These are phyloP conservation scores for Sporisorium exsertum DNA, from an alignment of 1,284 basidiomycete species.

Conservation along the genomic window DNA sequence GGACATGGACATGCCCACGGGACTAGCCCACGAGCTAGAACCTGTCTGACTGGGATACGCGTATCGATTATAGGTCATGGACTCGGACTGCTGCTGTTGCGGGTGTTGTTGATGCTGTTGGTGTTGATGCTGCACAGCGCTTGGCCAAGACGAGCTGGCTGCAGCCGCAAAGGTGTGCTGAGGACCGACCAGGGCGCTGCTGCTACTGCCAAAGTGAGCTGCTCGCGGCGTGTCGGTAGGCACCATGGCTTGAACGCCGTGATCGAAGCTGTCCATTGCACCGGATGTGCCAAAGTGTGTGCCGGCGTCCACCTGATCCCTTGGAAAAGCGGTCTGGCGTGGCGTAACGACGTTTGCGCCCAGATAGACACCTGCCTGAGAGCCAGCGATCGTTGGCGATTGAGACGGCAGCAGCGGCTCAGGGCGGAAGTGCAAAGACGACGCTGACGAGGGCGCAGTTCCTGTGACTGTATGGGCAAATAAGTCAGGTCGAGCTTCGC, in stretches of 20 bases:
- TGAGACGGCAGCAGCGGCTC: constrained; percentile 29
- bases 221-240: constrained; percentile 30
- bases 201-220: constrained; percentile 21
- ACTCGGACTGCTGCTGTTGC: constrained; percentile 25
- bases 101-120: constrained; percentile 10
- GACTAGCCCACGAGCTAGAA: constrained; percentile 20
- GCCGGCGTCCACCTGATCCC: constrained; percentile 27
- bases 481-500: constrained; percentile 27
- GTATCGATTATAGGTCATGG: constrained; percentile 23
- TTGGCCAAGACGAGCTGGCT: constrained; percentile 12
- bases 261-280: constrained; percentile 20
- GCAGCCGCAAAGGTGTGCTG: constrained; percentile 22
- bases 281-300: constrained; percentile 12
- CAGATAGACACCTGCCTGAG: constrained; percentile 16
- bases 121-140: constrained; percentile 4
- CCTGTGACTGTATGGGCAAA: constrained; percentile 16
- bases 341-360: constrained; percentile 37
- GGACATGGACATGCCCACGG: constrained; percentile 31
- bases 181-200: constrained; percentile 13
- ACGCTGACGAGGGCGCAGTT: background rate
- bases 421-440: constrained; percentile 19
- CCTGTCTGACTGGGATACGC: constrained; percentile 27
- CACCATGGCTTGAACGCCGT: constrained; percentile 11
- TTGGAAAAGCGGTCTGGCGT: constrained; percentile 28
- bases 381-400: constrained; percentile 8